Conservation (phyloP, 73 alveolate species). For the Stentor roeselii region DNA sequence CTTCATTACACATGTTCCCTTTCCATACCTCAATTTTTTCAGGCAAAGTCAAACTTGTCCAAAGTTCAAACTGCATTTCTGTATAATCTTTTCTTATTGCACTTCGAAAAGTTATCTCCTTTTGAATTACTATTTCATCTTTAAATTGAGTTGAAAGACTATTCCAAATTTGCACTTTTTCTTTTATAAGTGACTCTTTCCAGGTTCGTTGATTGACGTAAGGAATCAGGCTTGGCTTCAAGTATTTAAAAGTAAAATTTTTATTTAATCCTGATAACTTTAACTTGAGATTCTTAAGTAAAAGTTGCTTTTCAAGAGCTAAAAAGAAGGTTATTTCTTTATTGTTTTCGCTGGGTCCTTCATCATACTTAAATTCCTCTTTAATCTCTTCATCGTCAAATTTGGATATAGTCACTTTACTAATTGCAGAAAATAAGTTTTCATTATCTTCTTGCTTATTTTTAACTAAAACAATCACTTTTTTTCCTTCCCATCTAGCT, state of each 20-base stretch:
- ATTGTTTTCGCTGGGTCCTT: background rate
- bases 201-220: background rate
- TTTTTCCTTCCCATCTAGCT: background rate
- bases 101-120: background rate
- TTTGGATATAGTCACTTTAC: too few relatives aligned
- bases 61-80: background rate
- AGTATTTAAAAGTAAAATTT: background rate
- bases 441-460: too few relatives aligned
- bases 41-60: background rate
- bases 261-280: background rate
- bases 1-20: background rate
- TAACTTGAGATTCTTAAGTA: background rate
- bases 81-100: background rate
- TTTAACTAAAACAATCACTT: background rate
- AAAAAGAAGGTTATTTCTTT: background rate
- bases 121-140: background rate
- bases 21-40: background rate
- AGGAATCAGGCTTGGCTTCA: background rate
- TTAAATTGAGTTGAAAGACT: too few relatives aligned
- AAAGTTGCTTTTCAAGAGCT: background rate
- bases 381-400: background rate
- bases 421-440: too few relatives aligned
- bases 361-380: background rate
- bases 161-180: background rate
- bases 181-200: background rate